Evolutionary conservation across 495 filamentous ascomycete genomes (phyloP), one percentile per base, ranked within the genome.

Genomic region (Xylaria flabelliformis): DNA sequence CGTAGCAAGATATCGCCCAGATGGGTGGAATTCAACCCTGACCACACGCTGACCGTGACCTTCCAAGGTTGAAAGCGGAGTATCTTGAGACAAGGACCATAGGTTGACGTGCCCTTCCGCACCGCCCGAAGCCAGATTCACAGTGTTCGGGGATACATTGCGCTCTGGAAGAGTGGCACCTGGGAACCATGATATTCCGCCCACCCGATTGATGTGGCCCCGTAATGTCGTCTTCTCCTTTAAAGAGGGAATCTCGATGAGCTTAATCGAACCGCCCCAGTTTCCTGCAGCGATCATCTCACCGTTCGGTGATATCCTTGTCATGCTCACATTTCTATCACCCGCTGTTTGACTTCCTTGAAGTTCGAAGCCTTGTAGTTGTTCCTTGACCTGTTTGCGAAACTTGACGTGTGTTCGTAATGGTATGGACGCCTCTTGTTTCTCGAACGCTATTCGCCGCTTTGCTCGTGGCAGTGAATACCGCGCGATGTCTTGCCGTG

Each of bases 1-100:
- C 0, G 94, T 97, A 1, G 96, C 96, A 29, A 98, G 87, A 76
- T 95, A 98, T 68, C 87, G 86, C 21, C 96, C 95, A 4, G 93
- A 97, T 0, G 96, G 96, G 74, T 99, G 97, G 78, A 98, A 97
- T 73, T 97, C 97, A 51, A 97, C 90, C 67, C 97, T 88, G 72
- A 93, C 95, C 41, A 98, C 95, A 64, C 96, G 91, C 17, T 90
- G 93, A 13, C 88, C 91, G 78, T 98, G 96, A 0, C 96, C 96
- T 0, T 90, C 88, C 2, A 99, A 86, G 0, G 94, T 98, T 3
- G 92, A 86, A 21, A 98, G 77, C 0, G 96, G 96, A 9, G 92
- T 92, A 58, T 97, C 92, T 78, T 93, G 87, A 17, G 88, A 89
- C 41, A 98, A 85, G 32, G 94, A 93, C 96, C 96, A 99, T 19